phyloP scores from a whole-genome alignment of 352 stramenopile genomes.

The Pythium scleroteichum region DNA sequence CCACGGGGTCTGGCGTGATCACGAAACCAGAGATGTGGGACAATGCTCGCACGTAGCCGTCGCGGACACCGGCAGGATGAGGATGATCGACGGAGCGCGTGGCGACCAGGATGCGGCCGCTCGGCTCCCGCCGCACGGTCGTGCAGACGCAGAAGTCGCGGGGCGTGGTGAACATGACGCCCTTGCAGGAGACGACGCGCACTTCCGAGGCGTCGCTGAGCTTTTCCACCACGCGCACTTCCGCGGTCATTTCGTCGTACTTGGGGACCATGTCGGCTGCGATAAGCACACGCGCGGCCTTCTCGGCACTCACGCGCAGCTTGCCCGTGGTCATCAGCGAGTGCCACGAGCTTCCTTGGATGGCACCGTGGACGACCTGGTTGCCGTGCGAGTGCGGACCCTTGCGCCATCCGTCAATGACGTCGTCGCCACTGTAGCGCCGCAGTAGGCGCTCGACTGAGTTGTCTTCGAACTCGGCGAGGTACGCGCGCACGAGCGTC shows the following conservation, averaged over 20 bases:
- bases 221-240: slow-evolving; percentile 59
- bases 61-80: slow-evolving; percentile 44
- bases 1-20: slow-evolving; percentile 51
- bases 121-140: slow-evolving; percentile 45
- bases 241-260: slow-evolving; percentile 80
- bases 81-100: slow-evolving; percentile 69
- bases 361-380: slow-evolving; percentile 67
- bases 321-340: slow-evolving; percentile 67
- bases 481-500: slow-evolving; percentile 42
- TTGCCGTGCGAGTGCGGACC: slow-evolving; percentile 68
- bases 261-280: slow-evolving; percentile 57
- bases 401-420: slow-evolving; percentile 62
- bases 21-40: slow-evolving; percentile 72
- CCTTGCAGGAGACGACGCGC: slow-evolving; percentile 56
- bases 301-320: slow-evolving; percentile 57
- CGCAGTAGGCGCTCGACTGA: slow-evolving; percentile 52
- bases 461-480: slow-evolving; percentile 62
- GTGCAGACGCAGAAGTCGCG: slow-evolving; percentile 75
- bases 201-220: slow-evolving; percentile 64
- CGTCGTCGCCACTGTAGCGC: slow-evolving; percentile 55
- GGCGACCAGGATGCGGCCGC: slow-evolving; percentile 62
- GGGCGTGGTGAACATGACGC: slow-evolving; percentile 73
- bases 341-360: slow-evolving; percentile 60
- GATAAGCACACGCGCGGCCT: slow-evolving; percentile 55
- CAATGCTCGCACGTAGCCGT: slow-evolving; percentile 29